Conservation (phyloP, 2,329 filamentous ascomycete genomes). For the Incumbomyces delicatus region DNA sequence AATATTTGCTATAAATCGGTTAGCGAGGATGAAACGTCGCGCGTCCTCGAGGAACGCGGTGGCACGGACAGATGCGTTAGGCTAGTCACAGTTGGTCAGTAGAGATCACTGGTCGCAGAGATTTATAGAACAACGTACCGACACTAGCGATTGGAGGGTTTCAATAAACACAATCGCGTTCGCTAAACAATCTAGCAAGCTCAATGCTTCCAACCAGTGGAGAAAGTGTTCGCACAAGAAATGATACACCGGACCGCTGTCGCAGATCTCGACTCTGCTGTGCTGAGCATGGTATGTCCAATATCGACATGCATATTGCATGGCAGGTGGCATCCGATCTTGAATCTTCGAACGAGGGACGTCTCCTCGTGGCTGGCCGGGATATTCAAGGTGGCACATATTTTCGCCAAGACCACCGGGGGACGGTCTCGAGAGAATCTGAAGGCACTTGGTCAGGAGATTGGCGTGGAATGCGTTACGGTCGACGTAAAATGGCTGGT, state of each 20-base stretch:
- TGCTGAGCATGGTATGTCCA: conserved; percentile 24
- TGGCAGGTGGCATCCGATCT: conserved; percentile 13
- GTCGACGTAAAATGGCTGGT: conserved; percentile 9
- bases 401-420: conserved; percentile 8
- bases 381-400: conserved; percentile 11
- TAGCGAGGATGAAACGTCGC: conserved; percentile 24
- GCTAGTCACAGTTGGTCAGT: conserved; percentile 6
- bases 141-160: conserved; percentile 10
- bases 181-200: conserved; percentile 15
- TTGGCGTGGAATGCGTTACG: conserved; percentile 1
- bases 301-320: conserved; percentile 23
- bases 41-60: conserved; percentile 24
- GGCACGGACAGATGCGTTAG: conserved; percentile 8
- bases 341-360: conserved; percentile 9
- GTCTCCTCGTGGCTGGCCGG: conserved; percentile 6
- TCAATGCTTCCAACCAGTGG: conserved; percentile 23
- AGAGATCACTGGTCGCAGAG: background rate
- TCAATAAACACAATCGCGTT: conserved; percentile 16
- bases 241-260: conserved; percentile 1
- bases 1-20: conserved; percentile 21
- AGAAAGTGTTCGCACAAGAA: conserved; percentile 21
- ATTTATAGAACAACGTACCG: conserved; percentile 10
- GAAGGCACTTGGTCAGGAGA: conserved; percentile 6
- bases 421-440: conserved; percentile 5
- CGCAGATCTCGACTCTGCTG: conserved; percentile 4